These are phyloP conservation scores for Eucalyptus marginata DNA, from an alignment of 345 rosid genomes.

Conservation along the genomic window DNA sequence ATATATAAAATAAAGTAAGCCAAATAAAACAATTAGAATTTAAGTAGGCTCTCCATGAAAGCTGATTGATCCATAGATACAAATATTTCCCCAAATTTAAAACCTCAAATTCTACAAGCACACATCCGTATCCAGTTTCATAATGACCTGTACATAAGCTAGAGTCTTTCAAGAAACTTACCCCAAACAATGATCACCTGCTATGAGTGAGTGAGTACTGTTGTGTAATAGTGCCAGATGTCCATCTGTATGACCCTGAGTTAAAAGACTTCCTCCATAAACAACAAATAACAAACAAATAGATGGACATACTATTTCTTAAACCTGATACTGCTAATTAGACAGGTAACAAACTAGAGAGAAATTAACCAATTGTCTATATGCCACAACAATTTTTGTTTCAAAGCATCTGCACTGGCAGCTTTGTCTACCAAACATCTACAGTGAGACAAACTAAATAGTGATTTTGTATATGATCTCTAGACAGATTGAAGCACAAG, in stretches of 20 bases:
- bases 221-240: constrained; percentile 65
- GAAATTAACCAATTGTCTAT: neutral
- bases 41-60: neutral
- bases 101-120: neutral
- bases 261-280: neutral
- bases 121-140: neutral
- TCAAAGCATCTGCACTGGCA: neutral
- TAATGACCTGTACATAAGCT: neutral
- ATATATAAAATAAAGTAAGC: neutral
- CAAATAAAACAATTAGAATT: neutral
- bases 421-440: neutral
- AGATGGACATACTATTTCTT: neutral
- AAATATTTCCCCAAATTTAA: neutral
- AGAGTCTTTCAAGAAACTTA: constrained; percentile 18
- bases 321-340: neutral
- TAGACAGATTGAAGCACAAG: neutral
- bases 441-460: neutral
- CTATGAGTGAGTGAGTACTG: constrained; percentile 59
- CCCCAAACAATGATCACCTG: constrained; percentile 95
- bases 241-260: constrained; percentile 95
- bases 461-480: neutral
- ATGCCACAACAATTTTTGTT: neutral
- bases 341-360: neutral
- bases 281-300: neutral
- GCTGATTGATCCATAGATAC: neutral